A percentile compares a stretch with the other conserved stretches of the same genome.
Evolutionary conservation across 805 yeast genomes (phyloP).

Genomic region (Wickerhamomyces canadensis): DNA sequence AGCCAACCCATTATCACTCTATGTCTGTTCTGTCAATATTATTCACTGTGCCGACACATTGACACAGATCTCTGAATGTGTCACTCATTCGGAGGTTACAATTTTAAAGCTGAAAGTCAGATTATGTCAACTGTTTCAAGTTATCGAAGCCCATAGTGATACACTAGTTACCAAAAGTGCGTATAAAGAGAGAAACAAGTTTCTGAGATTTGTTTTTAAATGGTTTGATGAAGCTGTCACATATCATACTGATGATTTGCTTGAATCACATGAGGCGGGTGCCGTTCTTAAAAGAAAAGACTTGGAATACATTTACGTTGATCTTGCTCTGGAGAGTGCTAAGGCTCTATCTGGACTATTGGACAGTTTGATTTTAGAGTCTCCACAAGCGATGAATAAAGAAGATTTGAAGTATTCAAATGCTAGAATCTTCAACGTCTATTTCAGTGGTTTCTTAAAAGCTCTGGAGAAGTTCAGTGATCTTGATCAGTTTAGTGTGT

Average conservation of each 20-base stretch:
- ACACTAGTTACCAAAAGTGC: constrained; percentile 38
- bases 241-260: constrained; percentile 29
- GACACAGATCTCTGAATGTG: constrained; percentile 15
- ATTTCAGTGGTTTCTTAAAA: constrained; percentile 53
- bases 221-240: constrained; percentile 53
- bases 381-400: constrained; percentile 49
- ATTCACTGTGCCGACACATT: constrained; percentile 20
- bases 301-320: constrained; percentile 43
- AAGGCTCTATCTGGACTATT: constrained; percentile 51
- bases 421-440: constrained; percentile 61
- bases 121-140: constrained; percentile 33
- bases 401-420: constrained; percentile 48
- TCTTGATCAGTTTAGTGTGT: constrained; percentile 29
- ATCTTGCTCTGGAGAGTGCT: constrained; percentile 61
- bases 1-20: constrained; percentile 25
- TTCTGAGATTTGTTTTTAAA: constrained; percentile 39
- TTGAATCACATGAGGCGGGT: too few species aligned
- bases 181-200: constrained; percentile 39
- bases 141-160: constrained; percentile 30
- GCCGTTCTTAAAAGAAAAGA: too few species aligned
- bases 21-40: constrained; percentile 29
- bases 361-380: constrained; percentile 51
- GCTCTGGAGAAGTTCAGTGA: constrained; percentile 35
- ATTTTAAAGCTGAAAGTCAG: constrained; percentile 35
- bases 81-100: constrained; percentile 4